Conservation (phyloP, 495 filamentous ascomycete species). For the Podospora tetraspora region DNA sequence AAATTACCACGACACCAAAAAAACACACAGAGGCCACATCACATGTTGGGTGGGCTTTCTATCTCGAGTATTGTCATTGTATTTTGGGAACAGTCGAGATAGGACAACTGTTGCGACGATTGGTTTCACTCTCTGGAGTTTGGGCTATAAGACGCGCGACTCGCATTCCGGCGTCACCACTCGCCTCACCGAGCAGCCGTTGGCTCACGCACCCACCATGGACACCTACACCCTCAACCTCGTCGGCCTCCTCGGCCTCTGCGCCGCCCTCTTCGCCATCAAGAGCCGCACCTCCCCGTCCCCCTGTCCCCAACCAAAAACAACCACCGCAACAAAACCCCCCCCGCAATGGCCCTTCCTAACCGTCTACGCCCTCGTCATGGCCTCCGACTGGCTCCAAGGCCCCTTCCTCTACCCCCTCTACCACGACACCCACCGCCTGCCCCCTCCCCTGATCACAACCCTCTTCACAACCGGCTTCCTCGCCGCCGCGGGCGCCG, state of each 20-base stretch:
- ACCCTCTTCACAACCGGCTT: constrained; percentile 50
- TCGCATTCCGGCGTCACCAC: background rate
- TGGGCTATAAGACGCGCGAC: background rate
- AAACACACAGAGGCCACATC: background rate
- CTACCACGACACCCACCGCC: constrained; percentile 46
- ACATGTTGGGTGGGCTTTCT: background rate
- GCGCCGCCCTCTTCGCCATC: constrained; percentile 21
- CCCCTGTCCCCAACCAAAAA: background rate
- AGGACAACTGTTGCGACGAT: background rate
- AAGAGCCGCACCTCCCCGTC: background rate
- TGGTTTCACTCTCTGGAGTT: background rate
- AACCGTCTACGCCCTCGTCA: constrained; percentile 44
- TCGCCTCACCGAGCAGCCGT: too few relatives aligned
- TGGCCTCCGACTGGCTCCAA: constrained; percentile 54
- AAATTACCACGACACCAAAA: background rate
- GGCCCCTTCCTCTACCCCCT: constrained; percentile 53
- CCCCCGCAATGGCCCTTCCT: constrained; percentile 32
- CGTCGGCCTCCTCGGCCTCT: constrained; percentile 22
- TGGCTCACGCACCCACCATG: constrained; percentile 8
- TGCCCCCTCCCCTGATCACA: constrained; percentile 43
- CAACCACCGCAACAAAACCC: background rate
- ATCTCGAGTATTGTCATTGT: background rate
- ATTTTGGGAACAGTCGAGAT: background rate
- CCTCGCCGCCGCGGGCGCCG: constrained; percentile 44
- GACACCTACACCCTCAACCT: constrained; percentile 27